Percentiles rank a stretch among this genome's conserved stretches.
Evolutionary conservation across 2,329 filamentous ascomycete species (phyloP).

Genomic region (Cadophora sp.): DNA sequence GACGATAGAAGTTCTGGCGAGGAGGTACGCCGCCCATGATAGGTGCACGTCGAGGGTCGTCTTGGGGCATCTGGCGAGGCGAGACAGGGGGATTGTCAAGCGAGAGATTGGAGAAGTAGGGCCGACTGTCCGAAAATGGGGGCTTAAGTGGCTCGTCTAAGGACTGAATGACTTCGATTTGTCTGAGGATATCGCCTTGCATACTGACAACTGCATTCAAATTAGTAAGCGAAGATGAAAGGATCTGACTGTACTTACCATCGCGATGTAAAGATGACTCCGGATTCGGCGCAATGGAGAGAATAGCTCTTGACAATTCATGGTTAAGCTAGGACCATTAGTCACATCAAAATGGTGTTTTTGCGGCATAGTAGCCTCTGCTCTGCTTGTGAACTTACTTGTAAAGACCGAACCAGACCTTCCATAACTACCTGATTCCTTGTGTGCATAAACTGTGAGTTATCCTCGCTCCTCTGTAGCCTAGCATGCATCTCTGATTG

Average conservation of each 20-base stretch:
- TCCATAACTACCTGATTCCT: constrained; percentile 86
- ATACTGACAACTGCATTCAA: constrained; percentile 57
- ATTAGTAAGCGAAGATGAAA: constrained; percentile 38
- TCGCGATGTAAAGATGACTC: constrained; percentile 84
- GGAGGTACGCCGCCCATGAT: constrained; percentile 63
- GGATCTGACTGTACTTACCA: constrained; percentile 60
- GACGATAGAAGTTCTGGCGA: constrained; percentile 72
- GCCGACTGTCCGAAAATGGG: constrained; percentile 67
- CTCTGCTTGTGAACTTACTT: constrained; percentile 52
- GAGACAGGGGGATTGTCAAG: constrained; percentile 83
- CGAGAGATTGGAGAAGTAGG: constrained; percentile 66
- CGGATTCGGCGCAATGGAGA: constrained; percentile 74
- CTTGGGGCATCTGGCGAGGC: constrained; percentile 84
- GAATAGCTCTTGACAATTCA: constrained; percentile 78
- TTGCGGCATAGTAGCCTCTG: not conserved
- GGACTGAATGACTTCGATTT: constrained; percentile 61
- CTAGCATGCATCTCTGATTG: constrained; percentile 67
- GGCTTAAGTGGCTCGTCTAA: constrained; percentile 72
- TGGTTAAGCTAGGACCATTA: constrained; percentile 73
- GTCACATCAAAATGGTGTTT: not conserved
- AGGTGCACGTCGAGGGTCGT: constrained; percentile 76
- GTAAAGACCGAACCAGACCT: constrained; percentile 74
- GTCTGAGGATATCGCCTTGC: constrained; percentile 66
- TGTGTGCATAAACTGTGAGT: constrained; percentile 76
- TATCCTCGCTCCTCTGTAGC: constrained; percentile 84